Conservation (phyloP, 257 asterid species). For the Schizonepeta tenuifolia region DNA sequence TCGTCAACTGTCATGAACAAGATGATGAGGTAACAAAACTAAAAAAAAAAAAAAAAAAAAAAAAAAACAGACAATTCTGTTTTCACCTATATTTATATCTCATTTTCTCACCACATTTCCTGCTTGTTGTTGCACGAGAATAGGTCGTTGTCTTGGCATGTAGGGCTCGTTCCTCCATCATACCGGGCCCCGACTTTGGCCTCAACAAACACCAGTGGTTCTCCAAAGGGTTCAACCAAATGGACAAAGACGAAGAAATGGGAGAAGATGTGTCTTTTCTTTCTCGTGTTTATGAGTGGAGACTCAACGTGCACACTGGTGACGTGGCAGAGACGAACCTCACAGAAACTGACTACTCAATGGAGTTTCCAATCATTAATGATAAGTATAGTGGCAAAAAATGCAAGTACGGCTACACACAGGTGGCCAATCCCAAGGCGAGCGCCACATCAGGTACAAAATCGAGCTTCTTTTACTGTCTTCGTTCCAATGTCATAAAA, state of each 20-base stretch:
- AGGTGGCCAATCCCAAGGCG: constrained; percentile 42
- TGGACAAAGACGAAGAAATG: constrained; percentile 15
- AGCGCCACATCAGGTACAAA: constrained; percentile 54
- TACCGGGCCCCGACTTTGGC: constrained; percentile 75
- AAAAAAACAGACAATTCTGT: not conserved
- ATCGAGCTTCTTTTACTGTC: not conserved
- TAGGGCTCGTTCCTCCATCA: constrained; percentile 52
- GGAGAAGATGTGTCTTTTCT: constrained; percentile 32
- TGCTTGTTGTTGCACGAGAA: constrained; percentile 3
- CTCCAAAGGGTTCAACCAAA: constrained; percentile 48
- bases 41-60: no score
- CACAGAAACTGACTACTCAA: constrained; percentile 48
- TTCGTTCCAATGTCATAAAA: not conserved
- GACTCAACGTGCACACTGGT: constrained; percentile 54
- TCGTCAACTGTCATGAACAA: constrained; percentile 70
- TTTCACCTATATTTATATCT: not conserved
- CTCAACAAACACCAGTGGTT: constrained; percentile 58
- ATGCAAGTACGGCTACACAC: constrained; percentile 60
- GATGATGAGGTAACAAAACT: constrained; percentile 53
- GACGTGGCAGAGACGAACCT: constrained; percentile 55
- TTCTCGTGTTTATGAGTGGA: constrained; percentile 65
- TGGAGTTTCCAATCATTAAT: constrained; percentile 74
- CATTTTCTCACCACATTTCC: not conserved
- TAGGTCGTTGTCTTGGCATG: constrained; percentile 66
- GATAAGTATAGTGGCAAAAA: constrained; percentile 43